Evolutionary conservation across 225 moss, liverwort and hornwort species (phyloP).

Genomic region (Takakia lepidozioides): DNA sequence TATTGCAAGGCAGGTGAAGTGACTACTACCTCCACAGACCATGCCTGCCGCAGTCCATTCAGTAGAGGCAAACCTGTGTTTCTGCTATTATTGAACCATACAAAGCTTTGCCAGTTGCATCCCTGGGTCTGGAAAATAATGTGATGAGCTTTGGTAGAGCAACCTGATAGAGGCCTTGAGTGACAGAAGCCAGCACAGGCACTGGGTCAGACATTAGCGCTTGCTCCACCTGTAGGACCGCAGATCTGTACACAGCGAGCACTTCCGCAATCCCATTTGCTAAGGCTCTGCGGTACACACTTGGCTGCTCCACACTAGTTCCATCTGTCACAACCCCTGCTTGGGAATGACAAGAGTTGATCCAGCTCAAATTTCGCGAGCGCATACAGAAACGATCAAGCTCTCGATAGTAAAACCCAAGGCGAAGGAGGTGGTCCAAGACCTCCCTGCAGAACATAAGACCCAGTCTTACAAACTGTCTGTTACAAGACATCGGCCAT

Average conservation of each 20-base stretch:
- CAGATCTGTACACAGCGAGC: conserved; percentile 86
- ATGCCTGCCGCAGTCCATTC: no score
- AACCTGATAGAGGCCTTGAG: conserved; percentile 91
- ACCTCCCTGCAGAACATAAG: conserved; percentile 37
- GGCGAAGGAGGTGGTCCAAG: conserved; percentile 72
- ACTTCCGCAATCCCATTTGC: conserved; percentile 95
- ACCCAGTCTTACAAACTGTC: conserved; percentile 2
- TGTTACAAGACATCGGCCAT: not conserved
- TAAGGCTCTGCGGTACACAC: conserved; percentile 89
- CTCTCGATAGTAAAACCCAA: conserved; percentile 89
- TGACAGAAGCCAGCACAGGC: conserved; percentile 90
- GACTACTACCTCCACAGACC: no score
- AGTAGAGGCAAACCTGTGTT: no score
- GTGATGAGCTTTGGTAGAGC: not conserved
- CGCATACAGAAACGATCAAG: conserved; percentile 75
- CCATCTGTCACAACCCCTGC: conserved; percentile 13
- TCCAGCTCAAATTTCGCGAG: conserved; percentile 93
- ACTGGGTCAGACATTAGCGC: conserved; percentile 82
- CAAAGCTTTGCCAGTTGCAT: not conserved
- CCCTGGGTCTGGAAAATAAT: not conserved
- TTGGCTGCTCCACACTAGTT: conserved; percentile 44
- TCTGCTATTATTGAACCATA: no score
- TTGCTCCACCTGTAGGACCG: conserved; percentile 89
- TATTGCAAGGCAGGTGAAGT: no score
- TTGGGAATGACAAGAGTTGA: conserved; percentile 48